Evolutionary conservation across 495 filamentous ascomycete genomes (phyloP).

Genomic region (Polyplosphaeria fusca): DNA sequence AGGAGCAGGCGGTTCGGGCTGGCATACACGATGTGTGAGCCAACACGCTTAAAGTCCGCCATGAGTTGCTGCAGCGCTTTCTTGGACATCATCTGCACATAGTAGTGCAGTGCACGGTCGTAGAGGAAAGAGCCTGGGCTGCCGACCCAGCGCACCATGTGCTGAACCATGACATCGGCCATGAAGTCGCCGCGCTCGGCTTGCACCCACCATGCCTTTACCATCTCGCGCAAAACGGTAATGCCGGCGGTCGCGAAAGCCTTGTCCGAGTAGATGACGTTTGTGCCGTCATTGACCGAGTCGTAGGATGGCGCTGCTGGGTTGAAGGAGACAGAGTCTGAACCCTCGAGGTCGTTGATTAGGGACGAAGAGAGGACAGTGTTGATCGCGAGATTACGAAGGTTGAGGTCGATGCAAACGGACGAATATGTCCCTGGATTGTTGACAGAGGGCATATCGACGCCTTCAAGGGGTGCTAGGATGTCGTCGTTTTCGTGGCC

Average conservation of each 20-base stretch:
- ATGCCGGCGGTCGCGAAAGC: slow-evolving; percentile 91
- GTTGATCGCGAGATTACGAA: slow-evolving; percentile 95
- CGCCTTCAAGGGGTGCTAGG: slow-evolving; percentile 74
- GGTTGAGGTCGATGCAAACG: slow-evolving; percentile 92
- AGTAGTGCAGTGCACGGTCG: slow-evolving; percentile 92
- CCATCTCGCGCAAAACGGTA: slow-evolving; percentile 91
- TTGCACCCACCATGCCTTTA: slow-evolving; percentile 96
- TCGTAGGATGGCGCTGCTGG: slow-evolving; percentile 67
- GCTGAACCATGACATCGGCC: slow-evolving; percentile 97
- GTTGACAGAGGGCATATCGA: slow-evolving; percentile 91
- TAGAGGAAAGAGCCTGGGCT: slow-evolving; percentile 89
- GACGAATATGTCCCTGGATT: slow-evolving; percentile 89
- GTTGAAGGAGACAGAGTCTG: slow-evolving; percentile 74
- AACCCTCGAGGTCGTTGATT: slow-evolving; percentile 95
- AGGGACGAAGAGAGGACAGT: slow-evolving; percentile 94
- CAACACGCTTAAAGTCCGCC: slow-evolving; percentile 93
- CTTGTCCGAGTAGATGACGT: slow-evolving; percentile 80
- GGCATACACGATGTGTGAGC: slow-evolving; percentile 89
- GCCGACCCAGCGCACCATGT: slow-evolving; percentile 95
- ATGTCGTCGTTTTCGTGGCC: slow-evolving; percentile 95
- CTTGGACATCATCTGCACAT: slow-evolving; percentile 95
- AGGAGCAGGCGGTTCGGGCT: slow-evolving; percentile 83
- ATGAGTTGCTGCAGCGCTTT: slow-evolving; percentile 97
- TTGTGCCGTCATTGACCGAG: slow-evolving; percentile 54
- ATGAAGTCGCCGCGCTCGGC: slow-evolving; percentile 86